Evolutionary conservation across 768 basidiomycete species (phyloP), one percentile per base, ranked within the genome.

Genomic region (Lyophyllum atratum): DNA sequence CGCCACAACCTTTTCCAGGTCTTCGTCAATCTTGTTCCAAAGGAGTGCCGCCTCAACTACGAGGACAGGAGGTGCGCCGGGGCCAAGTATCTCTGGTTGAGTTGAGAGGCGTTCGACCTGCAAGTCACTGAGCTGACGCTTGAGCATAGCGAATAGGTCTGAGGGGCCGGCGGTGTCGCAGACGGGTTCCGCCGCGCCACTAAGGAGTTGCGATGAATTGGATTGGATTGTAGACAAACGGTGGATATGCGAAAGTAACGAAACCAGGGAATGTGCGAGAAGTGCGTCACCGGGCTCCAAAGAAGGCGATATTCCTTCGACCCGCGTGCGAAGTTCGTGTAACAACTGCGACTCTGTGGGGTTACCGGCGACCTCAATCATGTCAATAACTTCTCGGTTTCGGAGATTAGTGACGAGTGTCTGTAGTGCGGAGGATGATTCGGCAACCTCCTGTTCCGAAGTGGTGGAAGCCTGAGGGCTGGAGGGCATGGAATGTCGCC

Each of bases 1-100:
- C 2, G 80, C 70, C 0, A 86, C 77, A 15, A 94, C 83, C 15
- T 72, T 74, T 61, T 92, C 92, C 2, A 93, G 79, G 48, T 92
- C 83, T 49, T 84, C 78, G 61, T 92, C 90, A 28, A 94, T 85
- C 31, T 81, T 77, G 2, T 82, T 74, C 92, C 92, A 95, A 0
- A 95, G 73, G 12, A 92, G 75, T 0, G 87, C 80, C 1, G 79
- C 72, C 65, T 89, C 85, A 1, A 89, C 83, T 10, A 67, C 77
- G 33, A 79, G 73, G 12, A 76, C 75, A 3, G 85, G 84, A 21
- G 80, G 74, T 22, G 74, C 66, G 28, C 70, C 74, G 7, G 72
- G 70, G 4, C 71, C 62, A 10, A 76, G 63, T 15, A 72, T 59
- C 5, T 70, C 73, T 17, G 74, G 68, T 45, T 76, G 77, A 4